These are phyloP conservation scores for Sanghuangporus sanghuang DNA, from an alignment of 1,284 basidiomycete species.

Conservation along the genomic window DNA sequence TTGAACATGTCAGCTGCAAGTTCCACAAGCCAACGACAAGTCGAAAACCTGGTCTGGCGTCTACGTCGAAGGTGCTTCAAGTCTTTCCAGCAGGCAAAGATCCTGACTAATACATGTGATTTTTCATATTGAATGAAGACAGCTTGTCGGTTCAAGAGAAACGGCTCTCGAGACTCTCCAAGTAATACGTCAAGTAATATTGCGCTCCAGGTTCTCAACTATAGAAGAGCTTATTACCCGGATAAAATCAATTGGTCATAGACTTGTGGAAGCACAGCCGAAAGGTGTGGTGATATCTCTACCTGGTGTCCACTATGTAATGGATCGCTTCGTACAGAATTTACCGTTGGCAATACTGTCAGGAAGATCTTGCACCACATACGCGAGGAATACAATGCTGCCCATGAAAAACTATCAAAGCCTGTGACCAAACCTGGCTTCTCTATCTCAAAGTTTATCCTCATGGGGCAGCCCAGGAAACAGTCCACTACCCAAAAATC, in stretches of 20 bases:
- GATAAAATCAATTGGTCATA: slow-evolving; percentile 76
- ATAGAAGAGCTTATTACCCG: slow-evolving; percentile 83
- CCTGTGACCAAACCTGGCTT: slow-evolving; percentile 40
- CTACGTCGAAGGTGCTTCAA: slow-evolving; percentile 59
- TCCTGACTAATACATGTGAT: slow-evolving; percentile 5
- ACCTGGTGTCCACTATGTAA: slow-evolving; percentile 1
- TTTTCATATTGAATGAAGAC: slow-evolving; percentile 39
- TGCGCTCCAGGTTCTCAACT: slow-evolving; percentile 80
- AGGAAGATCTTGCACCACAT: slow-evolving; percentile 89
- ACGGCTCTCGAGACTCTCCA: slow-evolving; percentile 88
- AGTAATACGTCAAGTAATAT: slow-evolving; percentile 84
- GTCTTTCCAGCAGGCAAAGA: not conserved
- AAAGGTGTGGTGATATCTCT: slow-evolving; percentile 60
- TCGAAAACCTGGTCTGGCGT: slow-evolving; percentile 60
- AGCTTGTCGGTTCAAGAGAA: slow-evolving; percentile 82
- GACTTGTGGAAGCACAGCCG: slow-evolving; percentile 84
- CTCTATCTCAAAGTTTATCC: slow-evolving; percentile 74
- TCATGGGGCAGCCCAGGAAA: slow-evolving; percentile 67
- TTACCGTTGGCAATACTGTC: slow-evolving; percentile 92
- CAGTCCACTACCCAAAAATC: slow-evolving; percentile 46
- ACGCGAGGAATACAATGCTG: slow-evolving; percentile 85
- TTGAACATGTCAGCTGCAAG: too few species aligned
- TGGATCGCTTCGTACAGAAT: slow-evolving; percentile 49
- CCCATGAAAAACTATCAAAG: slow-evolving; percentile 37
- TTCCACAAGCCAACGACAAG: slow-evolving; percentile 44